phyloP scores from a whole-genome alignment of 2,329 filamentous ascomycete species.

The Xylaria sp. region DNA sequence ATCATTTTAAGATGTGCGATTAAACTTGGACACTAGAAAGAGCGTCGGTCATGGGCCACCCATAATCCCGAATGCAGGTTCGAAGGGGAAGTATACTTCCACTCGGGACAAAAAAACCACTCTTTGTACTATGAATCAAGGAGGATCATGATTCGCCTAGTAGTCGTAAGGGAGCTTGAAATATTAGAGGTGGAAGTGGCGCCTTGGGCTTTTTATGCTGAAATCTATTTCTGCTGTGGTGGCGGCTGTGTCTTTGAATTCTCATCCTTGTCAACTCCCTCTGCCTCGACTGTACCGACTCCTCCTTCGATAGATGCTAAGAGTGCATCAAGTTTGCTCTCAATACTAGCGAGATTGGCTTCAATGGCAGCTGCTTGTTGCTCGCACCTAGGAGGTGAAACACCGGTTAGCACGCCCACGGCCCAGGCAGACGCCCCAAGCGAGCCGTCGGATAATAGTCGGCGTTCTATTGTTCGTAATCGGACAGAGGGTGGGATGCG shows the following conservation, averaged over 20 bases:
- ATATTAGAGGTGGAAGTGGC: not conserved
- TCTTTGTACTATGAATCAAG: not conserved
- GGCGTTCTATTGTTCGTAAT: constrained; percentile 7
- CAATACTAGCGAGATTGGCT: constrained; percentile 48
- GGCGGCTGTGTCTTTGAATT: constrained; percentile 10
- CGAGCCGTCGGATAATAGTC: not conserved
- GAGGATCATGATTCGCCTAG: not conserved
- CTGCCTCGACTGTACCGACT: constrained; percentile 6
- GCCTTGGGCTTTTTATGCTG: constrained; percentile 2
- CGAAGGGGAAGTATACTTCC: too few relatives aligned
- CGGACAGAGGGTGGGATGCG: not conserved
- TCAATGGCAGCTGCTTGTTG: constrained; percentile 50
- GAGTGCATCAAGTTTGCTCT: constrained; percentile 51
- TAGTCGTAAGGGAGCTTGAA: not conserved
- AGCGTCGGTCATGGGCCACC: too few relatives aligned
- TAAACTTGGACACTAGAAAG: too few relatives aligned
- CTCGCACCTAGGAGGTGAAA: constrained; percentile 47
- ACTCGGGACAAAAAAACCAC: too few relatives aligned
- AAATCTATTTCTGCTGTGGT: constrained; percentile 21
- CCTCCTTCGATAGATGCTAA: constrained; percentile 47
- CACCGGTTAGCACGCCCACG: constrained; percentile 22
- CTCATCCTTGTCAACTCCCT: constrained; percentile 12
- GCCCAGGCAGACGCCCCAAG: constrained; percentile 2
- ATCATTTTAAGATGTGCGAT: too few relatives aligned
- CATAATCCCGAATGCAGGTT: too few relatives aligned